Evolutionary conservation across 2,329 filamentous ascomycete species (phyloP).

Genomic region (Epichloe festucae): DNA sequence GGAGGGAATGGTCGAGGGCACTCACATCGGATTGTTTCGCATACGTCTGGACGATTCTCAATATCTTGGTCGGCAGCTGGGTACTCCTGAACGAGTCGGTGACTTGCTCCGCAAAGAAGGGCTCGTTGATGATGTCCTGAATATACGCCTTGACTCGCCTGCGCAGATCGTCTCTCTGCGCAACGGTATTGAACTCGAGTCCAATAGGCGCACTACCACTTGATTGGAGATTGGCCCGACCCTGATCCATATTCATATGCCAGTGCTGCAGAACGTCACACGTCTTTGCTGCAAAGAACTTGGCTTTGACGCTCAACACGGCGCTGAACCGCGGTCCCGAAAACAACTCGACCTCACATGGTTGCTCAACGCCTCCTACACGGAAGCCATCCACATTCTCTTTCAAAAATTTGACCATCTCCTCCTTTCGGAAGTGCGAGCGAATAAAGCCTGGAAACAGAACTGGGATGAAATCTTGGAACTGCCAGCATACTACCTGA

Average conservation of each 20-base stretch:
- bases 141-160: slow-evolving; percentile 36
- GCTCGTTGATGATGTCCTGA: slow-evolving; percentile 33
- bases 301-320: slow-evolving; percentile 33
- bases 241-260: slow-evolving; percentile 28
- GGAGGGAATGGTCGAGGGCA: not conserved
- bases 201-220: slow-evolving; percentile 36
- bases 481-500: slow-evolving; percentile 46
- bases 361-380: slow-evolving; percentile 26
- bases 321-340: slow-evolving; percentile 32
- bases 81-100: slow-evolving; percentile 34
- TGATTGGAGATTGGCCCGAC: slow-evolving; percentile 27
- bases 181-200: slow-evolving; percentile 29
- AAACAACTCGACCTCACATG: slow-evolving; percentile 34
- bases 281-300: slow-evolving; percentile 38
- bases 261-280: slow-evolving; percentile 37
- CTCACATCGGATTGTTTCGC: slow-evolving; percentile 31
- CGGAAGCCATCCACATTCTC: slow-evolving; percentile 36
- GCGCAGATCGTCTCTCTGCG: slow-evolving; percentile 32
- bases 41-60: slow-evolving; percentile 35
- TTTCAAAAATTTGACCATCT: slow-evolving; percentile 33
- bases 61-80: slow-evolving; percentile 30
- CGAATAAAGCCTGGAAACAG: slow-evolving; percentile 41
- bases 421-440: slow-evolving; percentile 35
- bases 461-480: slow-evolving; percentile 38
- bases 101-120: slow-evolving; percentile 34